Evolutionary conservation across 2,329 filamentous ascomycete genomes (phyloP).

Genomic region (Apiospora koreana): DNA sequence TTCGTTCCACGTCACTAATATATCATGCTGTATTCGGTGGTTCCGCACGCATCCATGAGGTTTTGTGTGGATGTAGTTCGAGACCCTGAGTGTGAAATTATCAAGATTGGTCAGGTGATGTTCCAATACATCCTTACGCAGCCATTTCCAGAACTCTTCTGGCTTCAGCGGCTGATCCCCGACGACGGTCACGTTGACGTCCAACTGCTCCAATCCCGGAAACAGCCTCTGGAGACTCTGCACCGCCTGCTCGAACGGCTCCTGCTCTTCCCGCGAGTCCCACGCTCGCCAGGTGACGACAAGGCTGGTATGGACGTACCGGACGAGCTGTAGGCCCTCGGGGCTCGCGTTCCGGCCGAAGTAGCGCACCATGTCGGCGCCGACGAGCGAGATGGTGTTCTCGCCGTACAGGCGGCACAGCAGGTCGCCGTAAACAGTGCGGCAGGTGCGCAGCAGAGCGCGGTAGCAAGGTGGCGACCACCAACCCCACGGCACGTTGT

Average conservation of each 20-base stretch:
- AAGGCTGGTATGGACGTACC: conserved; percentile 19
- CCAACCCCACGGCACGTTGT: neutral
- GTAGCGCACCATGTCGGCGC: conserved; percentile 20
- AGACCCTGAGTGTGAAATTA: conserved; percentile 19
- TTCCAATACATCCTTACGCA: conserved; percentile 18
- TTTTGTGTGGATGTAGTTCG: conserved; percentile 5
- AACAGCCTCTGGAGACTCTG: conserved; percentile 14
- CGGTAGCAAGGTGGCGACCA: neutral
- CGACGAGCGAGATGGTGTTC: conserved; percentile 22
- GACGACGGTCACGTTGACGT: conserved; percentile 19
- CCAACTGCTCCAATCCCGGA: conserved; percentile 19
- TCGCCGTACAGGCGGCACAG: conserved; percentile 19
- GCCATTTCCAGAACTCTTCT: conserved; percentile 20
- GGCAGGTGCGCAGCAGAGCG: conserved; percentile 18
- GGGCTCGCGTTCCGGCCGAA: conserved; percentile 23
- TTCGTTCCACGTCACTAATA: neutral
- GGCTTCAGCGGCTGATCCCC: conserved; percentile 20
- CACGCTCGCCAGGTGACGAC: conserved; percentile 13
- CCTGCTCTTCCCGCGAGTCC: conserved; percentile 13
- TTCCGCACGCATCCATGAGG: neutral
- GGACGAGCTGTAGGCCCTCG: conserved; percentile 19
- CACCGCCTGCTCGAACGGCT: conserved; percentile 12
- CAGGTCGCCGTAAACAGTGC: conserved; percentile 17
- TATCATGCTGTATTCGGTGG: no score
- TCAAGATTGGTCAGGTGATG: conserved; percentile 19